Base-by-base conservation (phyloP, 2,329 filamentous ascomycete genomes). In the Allantophomopsis cytisporea region DNA sequence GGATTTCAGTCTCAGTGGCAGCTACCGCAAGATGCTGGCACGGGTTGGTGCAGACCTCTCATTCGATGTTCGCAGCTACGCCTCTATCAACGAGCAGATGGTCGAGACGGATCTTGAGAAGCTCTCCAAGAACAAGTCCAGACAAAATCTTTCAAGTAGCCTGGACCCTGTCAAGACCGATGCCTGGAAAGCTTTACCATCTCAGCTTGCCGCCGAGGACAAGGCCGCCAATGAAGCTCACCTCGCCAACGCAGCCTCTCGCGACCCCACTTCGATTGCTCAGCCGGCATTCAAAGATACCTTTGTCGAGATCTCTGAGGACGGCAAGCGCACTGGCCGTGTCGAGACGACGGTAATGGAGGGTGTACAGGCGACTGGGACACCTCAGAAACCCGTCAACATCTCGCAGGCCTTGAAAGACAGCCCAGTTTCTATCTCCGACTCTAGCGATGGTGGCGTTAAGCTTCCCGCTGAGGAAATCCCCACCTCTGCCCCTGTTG, bases 1-100 rank as follows among this genome's bases (percentile, higher is more conserved):
- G 54, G 91, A 96, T 51, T 81, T 91, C 54, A 94, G 84, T 56
- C 68, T 98, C 2, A 84, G 82, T 37, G 93, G 91, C 2, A 76
- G 81, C 18, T 98, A 98, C 60, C 76, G 91, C 45, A 91, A 89
- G 59, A 71, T 96, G 49, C 78, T 83, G 28, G 71, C 71, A 16
- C 84, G 87, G 52, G 65, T 78, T 37, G 71, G 74, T 2, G 60
- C 67, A 7, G 61, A 68, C 20, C 73, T 84, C 7, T 72, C 68
- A 10, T 80, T 78, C 41, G 73, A 84, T 42, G 72, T 94, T 10
- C 78, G 72, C 52, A 61, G 66, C 5, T 96, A 95, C 55, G 54
- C 55, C 3, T 70, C 77, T 20, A 76, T 80, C 23, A 74, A 80
- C 28, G 78, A 93, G 61, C 88, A 96, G 61, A 78, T 96, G 61